Evolutionary conservation across 192 early-diverging fungal genomes (phyloP).

Genomic region (Gonapodya prolifera): DNA sequence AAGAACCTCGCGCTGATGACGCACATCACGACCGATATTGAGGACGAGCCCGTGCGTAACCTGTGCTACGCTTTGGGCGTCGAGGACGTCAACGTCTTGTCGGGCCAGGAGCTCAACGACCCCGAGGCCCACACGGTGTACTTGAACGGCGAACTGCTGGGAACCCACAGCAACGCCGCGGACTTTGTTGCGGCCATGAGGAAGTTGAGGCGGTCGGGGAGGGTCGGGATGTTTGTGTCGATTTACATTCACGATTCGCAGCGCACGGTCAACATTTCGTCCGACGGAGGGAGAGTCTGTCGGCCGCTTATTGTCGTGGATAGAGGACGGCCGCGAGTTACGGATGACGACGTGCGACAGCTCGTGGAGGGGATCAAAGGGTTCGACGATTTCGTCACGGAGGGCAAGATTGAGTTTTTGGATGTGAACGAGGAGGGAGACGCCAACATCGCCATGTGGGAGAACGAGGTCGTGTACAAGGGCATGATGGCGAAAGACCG

Average conservation of each 20-base stretch:
- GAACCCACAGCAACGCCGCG: slow-evolving; percentile 65
- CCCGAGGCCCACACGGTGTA: slow-evolving; percentile 72
- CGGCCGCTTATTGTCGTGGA: slow-evolving; percentile 92
- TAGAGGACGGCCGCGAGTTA: slow-evolving; percentile 56
- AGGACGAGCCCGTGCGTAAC: slow-evolving; percentile 63
- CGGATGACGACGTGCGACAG: slow-evolving; percentile 44
- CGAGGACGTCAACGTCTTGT: slow-evolving; percentile 80
- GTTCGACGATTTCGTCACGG: slow-evolving; percentile 85
- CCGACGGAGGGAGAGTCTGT: slow-evolving; percentile 92
- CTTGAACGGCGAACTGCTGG: slow-evolving; percentile 87
- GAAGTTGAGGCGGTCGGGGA: slow-evolving; percentile 67
- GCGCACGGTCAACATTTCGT: slow-evolving; percentile 76
- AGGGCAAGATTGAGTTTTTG: slow-evolving; percentile 88
- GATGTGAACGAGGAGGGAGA: slow-evolving; percentile 98
- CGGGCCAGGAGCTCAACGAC: slow-evolving; percentile 75
- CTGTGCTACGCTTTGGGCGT: slow-evolving; percentile 79
- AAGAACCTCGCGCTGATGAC: slow-evolving; percentile 98
- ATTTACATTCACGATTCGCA: slow-evolving; percentile 76
- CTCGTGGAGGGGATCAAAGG: slow-evolving; percentile 38
- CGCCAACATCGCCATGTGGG: slow-evolving; percentile 84
- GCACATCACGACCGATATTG: slow-evolving; percentile 92
- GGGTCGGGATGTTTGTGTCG: slow-evolving; percentile 81
- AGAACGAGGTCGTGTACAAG: slow-evolving; percentile 58
- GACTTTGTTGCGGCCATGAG: slow-evolving; percentile 83
- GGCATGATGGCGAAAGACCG: slow-evolving; percentile 13